Evolutionary conservation across 805 yeast species (phyloP), one percentile per base, ranked within the genome.

Genomic region (Nakazawaea pomicola): DNA sequence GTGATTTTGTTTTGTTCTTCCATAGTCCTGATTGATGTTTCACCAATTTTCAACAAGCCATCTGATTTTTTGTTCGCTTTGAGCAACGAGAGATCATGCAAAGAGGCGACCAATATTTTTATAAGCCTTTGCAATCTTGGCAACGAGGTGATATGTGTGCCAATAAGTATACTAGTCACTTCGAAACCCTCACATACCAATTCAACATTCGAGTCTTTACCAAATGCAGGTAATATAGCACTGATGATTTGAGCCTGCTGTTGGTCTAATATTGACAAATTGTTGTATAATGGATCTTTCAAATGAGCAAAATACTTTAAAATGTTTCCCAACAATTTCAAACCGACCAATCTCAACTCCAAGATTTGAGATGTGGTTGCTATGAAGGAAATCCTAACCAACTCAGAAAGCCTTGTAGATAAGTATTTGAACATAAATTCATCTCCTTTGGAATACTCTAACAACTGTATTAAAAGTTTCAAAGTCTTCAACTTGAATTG

Each of bases 161-260:
- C 74, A 18, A 90, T 69, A 52, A 91, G 80, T 41, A 79, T 80
- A 0, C 95, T 89, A 28, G 85, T 77, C 2, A 89, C 83, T 30
- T 76, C 75, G 27, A 91, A 74, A 0, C 96, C 96, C 40, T 74
- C 75, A 17, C 85, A 75, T 1, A 91, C 89, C 1, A 88, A 72
- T 28, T 74, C 73, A 1, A 95, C 77, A 10, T 83, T 80, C 43
- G 89, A 80, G 15, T 80, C 90, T 3, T 72, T 65, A 25, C 72
- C 73, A 61, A 93, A 91, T 9, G 95, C 87, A 0, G 97, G 96
- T 36, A 88, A 74, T 42, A 91, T 68, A 0, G 98, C 95, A 44
- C 95, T 82, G 8, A 86, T 81, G 8, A 93, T 86, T 51, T 88
- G 96, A 0, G 98, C 98, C 53, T 93, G 96, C 53, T 85, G 95